Evolutionary conservation across 1,139 yeast genomes (phyloP).

Genomic region (Debaryomyces robertsiae): DNA sequence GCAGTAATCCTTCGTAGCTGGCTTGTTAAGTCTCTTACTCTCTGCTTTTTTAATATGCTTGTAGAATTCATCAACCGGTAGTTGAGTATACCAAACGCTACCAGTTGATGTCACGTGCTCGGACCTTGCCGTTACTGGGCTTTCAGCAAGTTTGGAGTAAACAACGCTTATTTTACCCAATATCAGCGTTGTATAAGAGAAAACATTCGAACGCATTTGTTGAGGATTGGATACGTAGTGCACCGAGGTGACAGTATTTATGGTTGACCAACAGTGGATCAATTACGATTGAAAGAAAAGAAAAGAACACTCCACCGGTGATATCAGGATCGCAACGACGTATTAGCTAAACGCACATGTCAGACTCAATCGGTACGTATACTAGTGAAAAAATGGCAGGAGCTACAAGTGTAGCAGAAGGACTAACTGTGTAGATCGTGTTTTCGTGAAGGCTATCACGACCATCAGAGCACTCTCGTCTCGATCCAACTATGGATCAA

Average conservation of each 20-base stretch:
- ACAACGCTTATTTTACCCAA: neutral
- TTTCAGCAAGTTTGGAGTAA: neutral
- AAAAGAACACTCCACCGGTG: neutral
- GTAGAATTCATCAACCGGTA: too few relatives aligned
- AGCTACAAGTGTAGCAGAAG: neutral
- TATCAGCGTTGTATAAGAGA: neutral
- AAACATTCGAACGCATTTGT: neutral
- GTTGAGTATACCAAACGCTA: too few relatives aligned
- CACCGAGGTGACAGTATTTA: neutral
- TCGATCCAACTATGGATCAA: conserved; percentile 65
- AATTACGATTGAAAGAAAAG: too few relatives aligned
- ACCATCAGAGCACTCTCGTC: conserved; percentile 76
- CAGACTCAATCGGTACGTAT: conserved; percentile 50
- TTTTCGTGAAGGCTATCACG: conserved; percentile 77
- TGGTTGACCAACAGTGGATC: too few relatives aligned
- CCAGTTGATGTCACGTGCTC: too few relatives aligned
- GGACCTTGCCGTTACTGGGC: too few relatives aligned
- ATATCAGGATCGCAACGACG: too few relatives aligned
- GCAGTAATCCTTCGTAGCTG: neutral
- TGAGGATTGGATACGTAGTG: neutral
- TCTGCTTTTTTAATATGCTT: too few relatives aligned
- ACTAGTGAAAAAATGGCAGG: too few relatives aligned
- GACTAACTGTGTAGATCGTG: conserved; percentile 56
- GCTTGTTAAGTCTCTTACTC: too few relatives aligned
- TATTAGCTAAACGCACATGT: conserved; percentile 24